Evolutionary conservation across 2,329 filamentous ascomycete species (phyloP).

Genomic region (Aspergillus awamori): DNA sequence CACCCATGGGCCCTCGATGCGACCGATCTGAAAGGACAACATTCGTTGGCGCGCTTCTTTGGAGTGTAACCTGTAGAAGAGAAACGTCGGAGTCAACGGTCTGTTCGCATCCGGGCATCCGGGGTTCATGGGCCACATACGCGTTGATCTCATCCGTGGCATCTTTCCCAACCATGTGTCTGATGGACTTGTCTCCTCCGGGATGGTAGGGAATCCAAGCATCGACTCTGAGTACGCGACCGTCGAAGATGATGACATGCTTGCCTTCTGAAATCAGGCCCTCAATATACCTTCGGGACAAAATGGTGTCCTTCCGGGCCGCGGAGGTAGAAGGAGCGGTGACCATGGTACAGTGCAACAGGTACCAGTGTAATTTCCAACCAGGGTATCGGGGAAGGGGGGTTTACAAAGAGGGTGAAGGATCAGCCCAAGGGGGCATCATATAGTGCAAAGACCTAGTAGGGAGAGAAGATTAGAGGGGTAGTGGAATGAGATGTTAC

Average conservation of each 20-base stretch:
- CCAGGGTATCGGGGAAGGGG: background rate
- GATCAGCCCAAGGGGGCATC: conserved; percentile 5
- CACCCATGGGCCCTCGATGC: conserved; percentile 76
- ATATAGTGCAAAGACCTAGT: background rate
- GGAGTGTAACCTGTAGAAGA: conserved; percentile 72
- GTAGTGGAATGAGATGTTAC: background rate
- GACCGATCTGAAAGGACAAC: conserved; percentile 80
- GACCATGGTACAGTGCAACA: conserved; percentile 5
- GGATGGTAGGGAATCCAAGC: conserved; percentile 88
- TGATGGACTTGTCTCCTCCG: conserved; percentile 85
- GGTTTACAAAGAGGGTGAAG: background rate
- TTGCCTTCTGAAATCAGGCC: conserved; percentile 79
- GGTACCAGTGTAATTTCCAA: background rate
- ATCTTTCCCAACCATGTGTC: conserved; percentile 91
- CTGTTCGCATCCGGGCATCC: conserved; percentile 6
- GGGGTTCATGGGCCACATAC: conserved; percentile 55
- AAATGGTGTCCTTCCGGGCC: conserved; percentile 51
- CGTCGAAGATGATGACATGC: conserved; percentile 78
- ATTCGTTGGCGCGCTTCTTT: conserved; percentile 73
- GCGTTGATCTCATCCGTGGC: conserved; percentile 92
- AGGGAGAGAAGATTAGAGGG: background rate
- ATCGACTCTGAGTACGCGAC: conserved; percentile 82
- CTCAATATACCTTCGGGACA: conserved; percentile 71
- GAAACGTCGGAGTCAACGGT: conserved; percentile 19
- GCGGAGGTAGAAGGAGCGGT: conserved; percentile 13